phyloP scores from a whole-genome alignment of 768 basidiomycete genomes.

The Pulveroboletus sp. region DNA sequence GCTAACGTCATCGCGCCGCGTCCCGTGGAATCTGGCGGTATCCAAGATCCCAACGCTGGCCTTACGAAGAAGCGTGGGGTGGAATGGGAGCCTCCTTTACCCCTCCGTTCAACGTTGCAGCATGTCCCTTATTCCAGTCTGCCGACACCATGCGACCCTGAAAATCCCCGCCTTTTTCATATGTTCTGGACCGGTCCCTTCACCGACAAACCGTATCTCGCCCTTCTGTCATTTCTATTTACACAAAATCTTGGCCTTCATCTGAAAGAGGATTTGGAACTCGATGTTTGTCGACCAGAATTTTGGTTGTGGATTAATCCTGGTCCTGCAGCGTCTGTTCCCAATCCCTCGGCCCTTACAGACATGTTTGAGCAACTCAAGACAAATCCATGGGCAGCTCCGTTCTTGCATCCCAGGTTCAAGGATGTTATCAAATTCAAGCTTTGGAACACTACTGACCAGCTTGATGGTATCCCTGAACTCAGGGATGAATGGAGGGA shows the following conservation, averaged over 20 bases:
- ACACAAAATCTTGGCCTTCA: constrained; percentile 93
- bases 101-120: constrained; percentile 47
- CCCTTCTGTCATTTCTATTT: constrained; percentile 90
- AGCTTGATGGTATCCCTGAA: constrained; percentile 89
- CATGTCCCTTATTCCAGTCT: constrained; percentile 60
- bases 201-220: constrained; percentile 97
- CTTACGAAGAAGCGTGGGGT: constrained; percentile 56
- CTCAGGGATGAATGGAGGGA: constrained; percentile 87
- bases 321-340: constrained; percentile 88
- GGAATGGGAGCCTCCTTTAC: constrained; percentile 55
- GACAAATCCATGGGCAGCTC: constrained; percentile 89
- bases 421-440: constrained; percentile 92
- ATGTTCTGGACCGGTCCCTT: constrained; percentile 99
- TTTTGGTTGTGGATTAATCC: constrained; percentile 99
- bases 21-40: constrained; percentile 25
- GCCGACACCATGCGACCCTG: constrained; percentile 71
- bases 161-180: constrained; percentile 88
- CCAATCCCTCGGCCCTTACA: constrained; percentile 73
- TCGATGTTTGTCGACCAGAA: constrained; percentile 72
- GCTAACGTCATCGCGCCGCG: constrained; percentile 32
- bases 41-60: constrained; percentile 50
- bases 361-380: constrained; percentile 86
- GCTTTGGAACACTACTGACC: constrained; percentile 98
- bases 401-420: constrained; percentile 92
- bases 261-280: constrained; percentile 43